phyloP scores from a whole-genome alignment of 441 rosid genomes.

The Syzygium malaccense region DNA sequence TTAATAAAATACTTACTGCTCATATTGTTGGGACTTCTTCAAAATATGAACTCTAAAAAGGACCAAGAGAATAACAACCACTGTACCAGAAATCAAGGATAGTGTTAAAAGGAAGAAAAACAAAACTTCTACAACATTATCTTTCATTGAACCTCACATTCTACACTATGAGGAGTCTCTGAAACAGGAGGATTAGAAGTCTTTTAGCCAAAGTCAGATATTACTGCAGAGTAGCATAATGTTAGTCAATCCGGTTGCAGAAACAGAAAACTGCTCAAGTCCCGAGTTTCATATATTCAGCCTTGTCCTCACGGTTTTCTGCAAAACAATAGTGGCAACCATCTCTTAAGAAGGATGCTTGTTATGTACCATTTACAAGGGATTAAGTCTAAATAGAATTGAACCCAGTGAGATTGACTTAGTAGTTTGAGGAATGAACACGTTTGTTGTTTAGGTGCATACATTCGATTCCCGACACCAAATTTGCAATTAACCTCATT shows the following conservation, averaged over 20 bases:
- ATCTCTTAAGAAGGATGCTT: background rate
- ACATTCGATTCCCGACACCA: background rate
- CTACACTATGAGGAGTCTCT: background rate
- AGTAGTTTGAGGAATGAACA: background rate
- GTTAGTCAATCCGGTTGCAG: background rate
- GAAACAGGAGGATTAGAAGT: background rate
- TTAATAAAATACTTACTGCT: background rate
- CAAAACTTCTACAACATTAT: background rate
- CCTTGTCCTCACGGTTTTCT: background rate
- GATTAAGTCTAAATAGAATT: background rate
- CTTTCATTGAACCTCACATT: background rate
- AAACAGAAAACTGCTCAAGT: background rate
- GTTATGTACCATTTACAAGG: background rate
- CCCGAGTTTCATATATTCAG: background rate
- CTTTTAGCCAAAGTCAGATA: background rate
- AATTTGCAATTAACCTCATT: background rate
- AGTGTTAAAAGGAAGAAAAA: background rate
- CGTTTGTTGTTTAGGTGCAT: background rate
- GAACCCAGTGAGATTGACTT: background rate
- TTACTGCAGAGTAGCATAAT: background rate
- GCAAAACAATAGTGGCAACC: background rate
- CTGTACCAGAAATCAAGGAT: background rate
- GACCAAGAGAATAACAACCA: background rate
- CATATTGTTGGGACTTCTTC: background rate
- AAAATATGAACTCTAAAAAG: background rate